Percentiles rank a stretch among this genome's conserved stretches.
Conservation (phyloP, 176 grass and related monocot species). For the Carex scoparia region DNA sequence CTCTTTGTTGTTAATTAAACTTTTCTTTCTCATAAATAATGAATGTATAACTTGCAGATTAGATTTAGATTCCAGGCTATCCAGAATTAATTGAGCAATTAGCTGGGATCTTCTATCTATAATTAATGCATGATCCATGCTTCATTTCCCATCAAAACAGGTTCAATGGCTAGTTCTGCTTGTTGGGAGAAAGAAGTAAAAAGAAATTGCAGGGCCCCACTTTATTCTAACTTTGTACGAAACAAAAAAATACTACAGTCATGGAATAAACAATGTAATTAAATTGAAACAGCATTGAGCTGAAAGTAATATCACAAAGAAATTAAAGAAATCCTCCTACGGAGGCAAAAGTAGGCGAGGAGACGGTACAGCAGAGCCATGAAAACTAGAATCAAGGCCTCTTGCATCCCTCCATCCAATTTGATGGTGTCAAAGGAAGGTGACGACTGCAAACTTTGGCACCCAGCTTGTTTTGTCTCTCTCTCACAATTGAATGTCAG, state of each 20-base stretch:
- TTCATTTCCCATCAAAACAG: too few relatives aligned
- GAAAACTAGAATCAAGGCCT: constrained; percentile 63
- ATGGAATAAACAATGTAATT: constrained; percentile 12
- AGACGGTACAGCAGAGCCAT: constrained; percentile 76
- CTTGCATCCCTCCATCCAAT: constrained; percentile 54
- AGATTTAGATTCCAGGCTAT: too few relatives aligned
- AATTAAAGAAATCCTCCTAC: constrained; percentile 50
- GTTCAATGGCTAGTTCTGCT: too few relatives aligned
- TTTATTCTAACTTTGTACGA: constrained; percentile 1
- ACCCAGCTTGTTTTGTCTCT: constrained; percentile 25
- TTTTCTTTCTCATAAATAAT: too few relatives aligned
- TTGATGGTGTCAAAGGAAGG: constrained; percentile 76
- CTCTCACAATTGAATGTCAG: constrained; percentile 54
- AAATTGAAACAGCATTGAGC: not conserved
- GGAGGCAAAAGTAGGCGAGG: constrained; percentile 70
- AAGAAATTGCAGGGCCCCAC: not conserved
- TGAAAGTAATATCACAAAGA: constrained; percentile 42
- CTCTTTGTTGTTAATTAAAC: too few relatives aligned
- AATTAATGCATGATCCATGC: too few relatives aligned
- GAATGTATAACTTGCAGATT: too few relatives aligned
- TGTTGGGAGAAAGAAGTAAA: not conserved
- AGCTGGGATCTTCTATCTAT: too few relatives aligned
- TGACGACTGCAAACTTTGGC: constrained; percentile 62
- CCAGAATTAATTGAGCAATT: too few relatives aligned
- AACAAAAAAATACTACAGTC: constrained; percentile 4